Percentiles rank a stretch among this genome's conserved stretches.
These are phyloP conservation scores for Tylopilus plumbeoviolaceoides DNA, from an alignment of 768 basidiomycete species.

Conservation along the genomic window DNA sequence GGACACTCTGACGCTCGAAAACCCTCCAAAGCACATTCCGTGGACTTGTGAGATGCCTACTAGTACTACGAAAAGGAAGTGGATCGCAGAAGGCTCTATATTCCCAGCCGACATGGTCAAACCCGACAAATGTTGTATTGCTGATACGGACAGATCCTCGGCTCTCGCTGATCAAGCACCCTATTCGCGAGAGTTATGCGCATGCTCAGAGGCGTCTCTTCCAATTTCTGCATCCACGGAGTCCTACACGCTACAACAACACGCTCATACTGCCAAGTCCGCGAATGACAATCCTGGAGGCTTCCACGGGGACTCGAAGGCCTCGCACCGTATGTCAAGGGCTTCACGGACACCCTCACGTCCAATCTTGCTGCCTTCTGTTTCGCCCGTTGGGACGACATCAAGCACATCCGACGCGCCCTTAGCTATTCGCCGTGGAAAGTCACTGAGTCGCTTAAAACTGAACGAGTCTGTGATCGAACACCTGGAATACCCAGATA, in stretches of 20 bases:
- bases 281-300: conserved; percentile 4
- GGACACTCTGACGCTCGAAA: conserved; percentile 16
- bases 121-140: neutral
- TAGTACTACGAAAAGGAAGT: conserved; percentile 12
- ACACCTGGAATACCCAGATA: conserved; percentile 35
- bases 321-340: neutral
- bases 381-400: neutral
- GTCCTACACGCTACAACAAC: conserved; percentile 1
- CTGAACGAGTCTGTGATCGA: conserved; percentile 17
- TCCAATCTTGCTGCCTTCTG: neutral
- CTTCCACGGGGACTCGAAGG: conserved; percentile 6
- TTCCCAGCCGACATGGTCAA: conserved; percentile 18
- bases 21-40: conserved; percentile 28
- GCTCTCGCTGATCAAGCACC: neutral
- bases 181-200: neutral
- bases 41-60: conserved; percentile 25
- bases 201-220: conserved; percentile 3
- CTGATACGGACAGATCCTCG: neutral
- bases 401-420: conserved; percentile 17
- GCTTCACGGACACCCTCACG: conserved; percentile 1
- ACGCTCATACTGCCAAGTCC: conserved; percentile 5
- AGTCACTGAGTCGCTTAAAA: conserved; percentile 29
- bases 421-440: conserved; percentile 39
- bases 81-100: conserved; percentile 31
- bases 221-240: neutral